Base-by-base conservation (phyloP, 345 rosid species). In the Iberis pinnata region DNA sequence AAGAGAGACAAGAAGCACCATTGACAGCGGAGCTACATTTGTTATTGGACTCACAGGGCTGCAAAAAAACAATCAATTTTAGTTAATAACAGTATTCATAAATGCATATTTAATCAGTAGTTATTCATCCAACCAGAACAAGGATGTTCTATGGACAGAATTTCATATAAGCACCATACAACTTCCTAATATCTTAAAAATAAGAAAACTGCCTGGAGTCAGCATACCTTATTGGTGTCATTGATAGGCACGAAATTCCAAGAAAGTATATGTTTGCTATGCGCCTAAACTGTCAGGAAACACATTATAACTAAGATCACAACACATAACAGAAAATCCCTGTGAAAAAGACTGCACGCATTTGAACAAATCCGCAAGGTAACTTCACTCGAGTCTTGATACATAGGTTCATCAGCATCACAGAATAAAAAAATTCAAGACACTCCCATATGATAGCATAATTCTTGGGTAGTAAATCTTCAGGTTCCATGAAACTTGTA, bases 11-110 rank as follows among this genome's bases (percentile, higher is more conserved):
- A 93, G 76, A 70, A 93, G 99, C 77, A 93, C 97, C 86, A 88
- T 41, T 69, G 76, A 75, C 71, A 93, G 75, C 9, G 99, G 99
- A 53, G 78, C 90, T 24, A 93, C 81, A 64, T 93, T 93, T 15
- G 99, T 93, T 51, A 88, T 72, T 46, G 99, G 99, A 78, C 85
- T 81, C 63, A 93, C 95, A 64, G 99, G 97, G 65, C 99, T 93
- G 92, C 81, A 78, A 29, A 36, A 62, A 2, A 67, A 66, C 46
- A 27, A 53, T 7, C 47, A 25, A 20, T 44, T 46, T 20, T 46
- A 53, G 46, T 67, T 33, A 53, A 45, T 37, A 52, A 16, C 43
- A 27, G 27, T 0, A 27, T 25, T 0, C 3, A 58, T 13, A 36
- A 49, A n/a, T 22, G 58, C 53, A 52, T 31, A 20, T 43, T 12